Evolutionary conservation across 78 protist species (phyloP).

Genomic region (Dictyostelium brefeldianum): DNA sequence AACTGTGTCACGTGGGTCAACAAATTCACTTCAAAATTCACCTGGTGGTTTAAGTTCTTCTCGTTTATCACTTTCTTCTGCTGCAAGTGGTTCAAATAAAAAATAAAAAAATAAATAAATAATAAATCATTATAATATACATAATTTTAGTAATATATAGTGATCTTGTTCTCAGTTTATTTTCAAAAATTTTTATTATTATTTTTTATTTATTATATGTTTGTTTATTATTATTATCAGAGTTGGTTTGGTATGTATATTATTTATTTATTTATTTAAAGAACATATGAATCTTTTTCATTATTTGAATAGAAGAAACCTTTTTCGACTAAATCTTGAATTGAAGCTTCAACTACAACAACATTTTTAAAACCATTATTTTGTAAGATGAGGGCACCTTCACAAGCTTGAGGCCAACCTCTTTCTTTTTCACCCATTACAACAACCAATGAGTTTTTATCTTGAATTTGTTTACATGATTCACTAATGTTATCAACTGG

Average conservation of each 20-base stretch:
- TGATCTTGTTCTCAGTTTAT: too few relatives aligned
- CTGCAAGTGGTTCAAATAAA: not conserved
- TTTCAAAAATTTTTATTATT: too few relatives aligned
- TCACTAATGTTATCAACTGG: slow-evolving; percentile 43
- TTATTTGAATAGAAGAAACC: slow-evolving; percentile 63
- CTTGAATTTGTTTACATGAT: slow-evolving; percentile 5
- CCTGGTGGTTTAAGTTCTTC: not conserved
- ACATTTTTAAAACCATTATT: slow-evolving; percentile 65
- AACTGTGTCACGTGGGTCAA: not conserved
- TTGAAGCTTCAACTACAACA: slow-evolving; percentile 20
- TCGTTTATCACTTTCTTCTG: not conserved
- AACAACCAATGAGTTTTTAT: slow-evolving; percentile 29
- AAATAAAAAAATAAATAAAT: not conserved
- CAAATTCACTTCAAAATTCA: not conserved
- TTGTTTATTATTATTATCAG: not conserved
- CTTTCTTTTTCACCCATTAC: slow-evolving; percentile 45
- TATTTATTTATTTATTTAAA: not conserved
- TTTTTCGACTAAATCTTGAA: slow-evolving; percentile 53
- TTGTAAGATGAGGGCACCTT: slow-evolving; percentile 38
- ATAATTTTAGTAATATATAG: too few relatives aligned
- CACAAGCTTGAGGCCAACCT: slow-evolving; percentile 67
- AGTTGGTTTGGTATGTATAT: not conserved
- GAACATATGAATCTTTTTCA: slow-evolving; percentile 11
- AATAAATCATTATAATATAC: not conserved
- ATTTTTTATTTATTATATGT: too few relatives aligned